phyloP scores from a whole-genome alignment of 495 filamentous ascomycete genomes.

The Xylaria acuta region DNA sequence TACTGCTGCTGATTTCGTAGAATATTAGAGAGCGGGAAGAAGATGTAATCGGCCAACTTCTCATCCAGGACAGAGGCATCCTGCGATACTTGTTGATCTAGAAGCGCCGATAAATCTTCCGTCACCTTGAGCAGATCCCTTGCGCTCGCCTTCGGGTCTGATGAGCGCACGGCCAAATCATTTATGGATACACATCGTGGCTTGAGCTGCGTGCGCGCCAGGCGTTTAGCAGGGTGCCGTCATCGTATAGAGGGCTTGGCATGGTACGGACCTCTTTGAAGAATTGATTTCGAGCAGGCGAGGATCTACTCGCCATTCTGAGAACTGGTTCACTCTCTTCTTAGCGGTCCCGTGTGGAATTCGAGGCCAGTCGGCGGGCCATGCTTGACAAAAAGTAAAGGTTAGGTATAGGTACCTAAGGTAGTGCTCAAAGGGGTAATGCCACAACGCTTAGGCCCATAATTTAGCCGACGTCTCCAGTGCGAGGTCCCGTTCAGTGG shows the following conservation, averaged over 20 bases:
- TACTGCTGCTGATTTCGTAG: conserved; percentile 76
- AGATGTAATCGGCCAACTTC: conserved; percentile 90
- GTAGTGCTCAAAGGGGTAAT: background rate
- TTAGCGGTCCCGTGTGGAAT: background rate
- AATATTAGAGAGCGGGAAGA: conserved; percentile 89
- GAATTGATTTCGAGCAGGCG: conserved; percentile 46
- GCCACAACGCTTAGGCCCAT: background rate
- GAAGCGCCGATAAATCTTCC: conserved; percentile 57
- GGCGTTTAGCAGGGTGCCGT: conserved; percentile 19
- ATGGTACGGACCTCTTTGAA: conserved; percentile 46
- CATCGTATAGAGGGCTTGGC: background rate
- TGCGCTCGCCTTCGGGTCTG: conserved; percentile 57
- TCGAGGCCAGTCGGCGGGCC: background rate
- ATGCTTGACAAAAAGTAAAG: background rate
- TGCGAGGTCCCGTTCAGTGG: background rate
- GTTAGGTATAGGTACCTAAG: background rate
- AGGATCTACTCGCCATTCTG: conserved; percentile 35
- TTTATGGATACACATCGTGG: conserved; percentile 79
- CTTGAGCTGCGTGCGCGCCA: conserved; percentile 70
- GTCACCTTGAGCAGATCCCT: conserved; percentile 63
- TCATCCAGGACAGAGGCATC: conserved; percentile 68
- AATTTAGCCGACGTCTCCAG: conserved; percentile 11
- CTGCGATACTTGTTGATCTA: conserved; percentile 59
- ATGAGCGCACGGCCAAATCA: conserved; percentile 67
- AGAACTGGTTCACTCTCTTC: conserved; percentile 26